Evolutionary conservation across 2,329 filamentous ascomycete species (phyloP).

Genomic region (Periconia macrospinosa): DNA sequence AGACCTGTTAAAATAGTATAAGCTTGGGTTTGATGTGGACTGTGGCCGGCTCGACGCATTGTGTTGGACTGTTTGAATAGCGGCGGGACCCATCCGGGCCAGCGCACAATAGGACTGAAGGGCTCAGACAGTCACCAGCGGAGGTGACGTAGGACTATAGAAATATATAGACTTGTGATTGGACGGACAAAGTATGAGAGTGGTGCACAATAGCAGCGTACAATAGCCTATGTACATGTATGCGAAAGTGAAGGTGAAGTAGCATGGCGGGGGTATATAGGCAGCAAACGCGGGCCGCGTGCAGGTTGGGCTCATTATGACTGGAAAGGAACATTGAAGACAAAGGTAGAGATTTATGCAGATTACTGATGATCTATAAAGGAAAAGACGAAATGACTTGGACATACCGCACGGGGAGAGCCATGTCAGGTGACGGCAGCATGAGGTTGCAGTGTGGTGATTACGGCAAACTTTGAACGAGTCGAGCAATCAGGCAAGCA

Average conservation of each 20-base stretch:
- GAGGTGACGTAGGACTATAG: neutral
- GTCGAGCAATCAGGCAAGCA: neutral
- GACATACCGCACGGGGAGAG: slow-evolving; percentile 31
- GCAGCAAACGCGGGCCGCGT: neutral
- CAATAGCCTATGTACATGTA: neutral
- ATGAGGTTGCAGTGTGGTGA: neutral
- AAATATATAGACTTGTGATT: neutral
- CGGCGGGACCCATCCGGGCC: neutral
- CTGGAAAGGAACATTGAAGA: too few species aligned
- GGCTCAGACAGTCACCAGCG: neutral
- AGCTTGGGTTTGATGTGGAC: neutral
- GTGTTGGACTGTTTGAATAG: slow-evolving; percentile 3
- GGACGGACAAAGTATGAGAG: neutral
- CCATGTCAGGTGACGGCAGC: slow-evolving; percentile 18
- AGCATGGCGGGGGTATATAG: neutral
- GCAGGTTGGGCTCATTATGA: too few species aligned
- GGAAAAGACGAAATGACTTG: neutral
- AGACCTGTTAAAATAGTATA: neutral
- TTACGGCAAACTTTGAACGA: neutral
- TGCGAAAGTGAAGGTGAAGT: neutral
- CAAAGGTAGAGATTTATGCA: too few species aligned
- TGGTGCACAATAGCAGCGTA: neutral
- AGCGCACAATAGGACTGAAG: slow-evolving; percentile 5
- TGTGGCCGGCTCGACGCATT: neutral
- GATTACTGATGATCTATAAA: too few species aligned